Evolutionary conservation across 257 asterid species (phyloP).

Genomic region (Nicotiana knightiana): DNA sequence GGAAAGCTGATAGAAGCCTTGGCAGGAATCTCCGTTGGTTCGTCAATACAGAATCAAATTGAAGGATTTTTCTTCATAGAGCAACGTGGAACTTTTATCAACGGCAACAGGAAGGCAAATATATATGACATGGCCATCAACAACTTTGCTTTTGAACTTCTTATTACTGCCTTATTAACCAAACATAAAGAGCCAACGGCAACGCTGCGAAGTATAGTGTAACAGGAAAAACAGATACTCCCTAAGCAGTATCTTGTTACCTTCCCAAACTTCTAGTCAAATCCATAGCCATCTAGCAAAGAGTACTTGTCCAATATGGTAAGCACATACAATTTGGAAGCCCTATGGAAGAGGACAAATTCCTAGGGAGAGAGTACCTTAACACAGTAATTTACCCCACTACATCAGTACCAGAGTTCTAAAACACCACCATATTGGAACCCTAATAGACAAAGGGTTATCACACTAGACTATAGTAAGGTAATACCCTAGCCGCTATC

Average conservation of each 20-base stretch:
- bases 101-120: background rate
- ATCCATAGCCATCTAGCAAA: background rate
- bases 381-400: background rate
- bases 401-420: background rate
- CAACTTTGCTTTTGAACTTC: background rate
- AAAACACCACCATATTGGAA: background rate
- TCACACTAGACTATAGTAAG: background rate
- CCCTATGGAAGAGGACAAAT: background rate
- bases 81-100: background rate
- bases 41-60: background rate
- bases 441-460: background rate
- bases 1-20: background rate
- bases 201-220: background rate
- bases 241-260: background rate
- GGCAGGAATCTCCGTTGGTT: background rate
- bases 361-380: background rate
- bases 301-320: background rate
- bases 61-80: background rate
- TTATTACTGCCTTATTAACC: background rate
- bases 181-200: background rate
- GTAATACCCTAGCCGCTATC: background rate
- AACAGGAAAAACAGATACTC: background rate
- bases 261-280: background rate
- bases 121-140: background rate
- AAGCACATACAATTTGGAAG: background rate